phyloP scores from a whole-genome alignment of 805 yeast genomes.

The Wickerhamomyces mucosus region DNA sequence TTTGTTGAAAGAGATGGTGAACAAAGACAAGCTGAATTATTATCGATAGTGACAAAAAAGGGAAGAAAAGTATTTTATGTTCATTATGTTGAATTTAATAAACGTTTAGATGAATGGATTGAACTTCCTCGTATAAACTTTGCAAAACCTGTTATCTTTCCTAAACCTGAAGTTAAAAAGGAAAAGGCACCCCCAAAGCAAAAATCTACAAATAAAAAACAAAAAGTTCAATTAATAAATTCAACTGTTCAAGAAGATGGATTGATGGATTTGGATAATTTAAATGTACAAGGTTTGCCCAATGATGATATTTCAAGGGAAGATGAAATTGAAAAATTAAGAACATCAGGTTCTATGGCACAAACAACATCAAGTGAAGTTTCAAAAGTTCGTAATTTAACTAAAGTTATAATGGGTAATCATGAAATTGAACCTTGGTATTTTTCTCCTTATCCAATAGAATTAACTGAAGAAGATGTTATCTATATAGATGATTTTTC shows the following conservation, averaged over 20 bases:
- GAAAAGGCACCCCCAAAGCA: constrained; percentile 5
- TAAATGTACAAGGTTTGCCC: constrained; percentile 74
- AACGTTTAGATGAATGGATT: constrained; percentile 96
- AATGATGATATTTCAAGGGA: constrained; percentile 73
- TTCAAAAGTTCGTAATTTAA: constrained; percentile 80
- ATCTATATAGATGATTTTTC: constrained; percentile 90
- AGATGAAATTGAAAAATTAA: constrained; percentile 82
- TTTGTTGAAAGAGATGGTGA: constrained; percentile 76
- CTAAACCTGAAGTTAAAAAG: constrained; percentile 40
- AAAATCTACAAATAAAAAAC: constrained; percentile 23
- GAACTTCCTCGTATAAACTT: constrained; percentile 61
- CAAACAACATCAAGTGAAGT: constrained; percentile 72
- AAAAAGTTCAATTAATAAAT: constrained; percentile 13
- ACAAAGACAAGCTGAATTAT: constrained; percentile 72
- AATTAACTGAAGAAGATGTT: constrained; percentile 84
- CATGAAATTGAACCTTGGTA: constrained; percentile 98
- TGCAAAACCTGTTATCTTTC: constrained; percentile 59
- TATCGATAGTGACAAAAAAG: constrained; percentile 66
- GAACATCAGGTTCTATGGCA: constrained; percentile 97
- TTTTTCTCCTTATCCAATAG: constrained; percentile 94
- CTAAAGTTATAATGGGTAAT: constrained; percentile 74
- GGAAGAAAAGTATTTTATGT: constrained; percentile 80
- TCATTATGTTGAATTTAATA: constrained; percentile 90
- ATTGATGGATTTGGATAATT: constrained; percentile 74
- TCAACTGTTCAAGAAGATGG: constrained; percentile 26